Evolutionary conservation across 768 basidiomycete species (phyloP).

Genomic region (Naganishia antarctica): DNA sequence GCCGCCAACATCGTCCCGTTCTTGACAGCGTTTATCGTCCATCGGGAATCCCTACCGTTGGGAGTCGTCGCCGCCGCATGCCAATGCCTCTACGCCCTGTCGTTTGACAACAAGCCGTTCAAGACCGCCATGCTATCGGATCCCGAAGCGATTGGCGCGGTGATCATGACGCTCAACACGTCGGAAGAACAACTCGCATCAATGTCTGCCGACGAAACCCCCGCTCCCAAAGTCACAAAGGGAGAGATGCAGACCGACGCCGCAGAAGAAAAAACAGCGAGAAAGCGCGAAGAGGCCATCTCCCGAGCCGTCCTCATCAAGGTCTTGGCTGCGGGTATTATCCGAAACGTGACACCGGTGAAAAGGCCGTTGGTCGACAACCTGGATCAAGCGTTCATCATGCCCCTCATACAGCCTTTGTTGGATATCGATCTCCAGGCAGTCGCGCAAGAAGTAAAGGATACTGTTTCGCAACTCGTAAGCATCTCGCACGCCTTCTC

Average conservation of each 20-base stretch:
- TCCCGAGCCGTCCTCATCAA: constrained; percentile 3
- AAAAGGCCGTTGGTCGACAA: constrained; percentile 4
- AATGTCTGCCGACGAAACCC: not conserved
- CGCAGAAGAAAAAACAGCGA: constrained; percentile 43
- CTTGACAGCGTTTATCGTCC: constrained; percentile 79
- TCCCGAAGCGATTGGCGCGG: constrained; percentile 26
- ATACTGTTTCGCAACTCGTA: constrained; percentile 31
- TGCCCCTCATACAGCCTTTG: constrained; percentile 41
- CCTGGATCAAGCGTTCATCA: constrained; percentile 34
- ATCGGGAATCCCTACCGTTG: constrained; percentile 64
- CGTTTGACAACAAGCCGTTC: constrained; percentile 79
- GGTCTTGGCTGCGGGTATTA: constrained; percentile 49
- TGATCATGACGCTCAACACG: not conserved
- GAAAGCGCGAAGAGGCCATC: constrained; percentile 7
- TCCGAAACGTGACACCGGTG: constrained; percentile 56
- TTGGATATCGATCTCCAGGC: constrained; percentile 39
- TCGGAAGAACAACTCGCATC: constrained; percentile 6
- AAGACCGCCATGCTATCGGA: constrained; percentile 59
- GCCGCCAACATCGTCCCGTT: constrained; percentile 72
- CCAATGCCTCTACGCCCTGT: constrained; percentile 90
- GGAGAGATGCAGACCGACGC: constrained; percentile 29
- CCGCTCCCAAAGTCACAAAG: not conserved
- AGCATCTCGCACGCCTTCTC: not conserved
- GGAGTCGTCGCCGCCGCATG: constrained; percentile 75
- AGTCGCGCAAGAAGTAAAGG: constrained; percentile 33